Percentiles rank a stretch among this genome's conserved stretches.
phyloP scores from a whole-genome alignment of 108 stramenopile species.

The Aurantiochytrium sp. region DNA sequence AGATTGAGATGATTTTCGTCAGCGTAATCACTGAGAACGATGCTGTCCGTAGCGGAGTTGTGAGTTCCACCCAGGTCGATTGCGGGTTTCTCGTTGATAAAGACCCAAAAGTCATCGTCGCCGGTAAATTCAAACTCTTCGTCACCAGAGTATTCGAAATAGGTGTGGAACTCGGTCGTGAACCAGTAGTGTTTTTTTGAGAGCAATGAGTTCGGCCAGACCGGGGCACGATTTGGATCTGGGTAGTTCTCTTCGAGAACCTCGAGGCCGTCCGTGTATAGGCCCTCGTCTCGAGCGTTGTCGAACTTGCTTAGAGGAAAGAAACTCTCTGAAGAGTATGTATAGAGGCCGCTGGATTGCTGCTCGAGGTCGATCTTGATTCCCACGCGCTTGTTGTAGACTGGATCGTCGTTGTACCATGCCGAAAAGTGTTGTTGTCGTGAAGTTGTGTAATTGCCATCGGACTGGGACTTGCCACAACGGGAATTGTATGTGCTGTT shows the following conservation, averaged over 20 bases:
- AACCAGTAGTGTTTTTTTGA: neutral
- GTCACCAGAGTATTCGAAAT: neutral
- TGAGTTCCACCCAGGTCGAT: neutral
- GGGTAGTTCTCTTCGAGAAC: neutral
- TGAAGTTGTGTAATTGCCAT: neutral
- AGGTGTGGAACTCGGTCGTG: neutral
- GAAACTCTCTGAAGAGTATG: neutral
- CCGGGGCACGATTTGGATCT: neutral
- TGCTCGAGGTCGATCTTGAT: neutral
- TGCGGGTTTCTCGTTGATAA: neutral
- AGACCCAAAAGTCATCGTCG: constrained; percentile 6
- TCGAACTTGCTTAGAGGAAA: neutral
- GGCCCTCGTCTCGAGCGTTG: neutral
- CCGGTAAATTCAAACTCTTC: neutral
- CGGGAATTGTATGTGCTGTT: neutral
- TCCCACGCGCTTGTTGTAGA: neutral
- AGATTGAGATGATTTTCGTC: neutral
- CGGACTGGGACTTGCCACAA: neutral
- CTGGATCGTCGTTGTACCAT: neutral
- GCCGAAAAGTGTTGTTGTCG: neutral
- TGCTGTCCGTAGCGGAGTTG: neutral
- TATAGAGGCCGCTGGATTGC: neutral
- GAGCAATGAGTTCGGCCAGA: neutral
- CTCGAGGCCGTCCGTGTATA: neutral
- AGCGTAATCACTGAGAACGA: neutral